These are phyloP conservation scores for Pichia paraexigua DNA, from an alignment of 805 yeast genomes.

Conservation along the genomic window DNA sequence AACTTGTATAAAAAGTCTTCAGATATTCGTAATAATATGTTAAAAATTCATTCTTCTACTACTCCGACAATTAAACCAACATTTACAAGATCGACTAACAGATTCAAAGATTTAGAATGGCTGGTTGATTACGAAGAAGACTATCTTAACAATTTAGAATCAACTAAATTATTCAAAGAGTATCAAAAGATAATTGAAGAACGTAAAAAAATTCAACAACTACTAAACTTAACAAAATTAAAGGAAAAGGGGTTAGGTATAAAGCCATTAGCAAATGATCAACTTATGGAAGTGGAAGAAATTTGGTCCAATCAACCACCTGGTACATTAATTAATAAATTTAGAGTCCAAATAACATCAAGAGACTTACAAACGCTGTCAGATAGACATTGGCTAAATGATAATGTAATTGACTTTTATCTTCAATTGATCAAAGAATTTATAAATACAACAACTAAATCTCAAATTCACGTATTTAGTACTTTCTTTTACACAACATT, in stretches of 20 bases:
- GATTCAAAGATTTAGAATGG: conserved; percentile 27
- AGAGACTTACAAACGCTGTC: conserved; percentile 65
- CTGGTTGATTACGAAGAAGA: conserved; percentile 25
- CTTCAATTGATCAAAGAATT: conserved; percentile 43
- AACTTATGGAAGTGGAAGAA: conserved; percentile 27
- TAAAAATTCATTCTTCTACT: neutral
- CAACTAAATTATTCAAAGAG: conserved; percentile 29
- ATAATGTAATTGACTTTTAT: conserved; percentile 80
- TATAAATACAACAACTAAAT: conserved; percentile 15
- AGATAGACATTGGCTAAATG: conserved; percentile 81
- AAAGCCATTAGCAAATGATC: conserved; percentile 25
- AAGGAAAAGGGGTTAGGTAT: conserved; percentile 28
- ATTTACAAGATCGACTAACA: conserved; percentile 16
- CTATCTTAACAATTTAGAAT: conserved; percentile 24
- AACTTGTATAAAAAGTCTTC: conserved; percentile 1
- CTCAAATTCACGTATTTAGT: conserved; percentile 61
- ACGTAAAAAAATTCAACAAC: conserved; percentile 30
- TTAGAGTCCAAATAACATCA: conserved; percentile 50
- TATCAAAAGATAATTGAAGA: conserved; percentile 39
- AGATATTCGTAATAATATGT: neutral
- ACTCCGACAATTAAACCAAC: conserved; percentile 6
- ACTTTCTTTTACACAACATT: conserved; percentile 82
- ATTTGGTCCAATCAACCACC: conserved; percentile 27
- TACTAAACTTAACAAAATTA: conserved; percentile 29
- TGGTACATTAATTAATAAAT: conserved; percentile 27